A percentile compares a stretch with the other conserved stretches of the same genome.
Conservation (phyloP, 805 yeast species). For the Brettanomyces sp. region DNA sequence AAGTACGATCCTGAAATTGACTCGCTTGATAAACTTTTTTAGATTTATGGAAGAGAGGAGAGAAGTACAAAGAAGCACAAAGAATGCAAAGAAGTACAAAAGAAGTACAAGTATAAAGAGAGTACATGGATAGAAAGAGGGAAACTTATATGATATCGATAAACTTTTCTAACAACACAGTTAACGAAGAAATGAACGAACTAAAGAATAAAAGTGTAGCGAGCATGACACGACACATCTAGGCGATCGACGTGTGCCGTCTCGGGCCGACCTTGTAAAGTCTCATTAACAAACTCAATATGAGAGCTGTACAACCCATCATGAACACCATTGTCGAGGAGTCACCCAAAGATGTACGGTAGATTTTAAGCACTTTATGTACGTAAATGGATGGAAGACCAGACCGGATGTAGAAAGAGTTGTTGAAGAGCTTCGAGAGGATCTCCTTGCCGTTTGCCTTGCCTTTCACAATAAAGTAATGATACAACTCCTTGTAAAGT, state of each 20-base stretch:
- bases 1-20: conserved; percentile 10
- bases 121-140: too few species aligned
- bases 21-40: conserved; percentile 9
- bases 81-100: too few species aligned
- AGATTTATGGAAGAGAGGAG: neutral
- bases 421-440: conserved; percentile 13
- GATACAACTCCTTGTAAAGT: conserved; percentile 22
- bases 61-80: neutral
- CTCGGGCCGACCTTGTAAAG: conserved; percentile 6
- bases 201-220: too few species aligned
- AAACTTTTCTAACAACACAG: neutral
- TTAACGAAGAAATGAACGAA: too few species aligned
- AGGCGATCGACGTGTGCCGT: neutral
- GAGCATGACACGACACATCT: neutral
- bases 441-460: conserved; percentile 17
- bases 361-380: conserved; percentile 21
- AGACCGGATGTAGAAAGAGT: conserved; percentile 20
- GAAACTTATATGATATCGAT: conserved; percentile 1
- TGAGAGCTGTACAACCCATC: conserved; percentile 17
- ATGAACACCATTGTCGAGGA: conserved; percentile 16
- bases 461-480: conserved; percentile 18
- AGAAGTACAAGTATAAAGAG: too few species aligned
- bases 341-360: conserved; percentile 19
- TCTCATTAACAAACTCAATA: conserved; percentile 14
- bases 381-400: conserved; percentile 20